These are phyloP conservation scores for Entomortierella chlamydospora DNA, from an alignment of 192 early-diverging fungal genomes.

Conservation along the genomic window DNA sequence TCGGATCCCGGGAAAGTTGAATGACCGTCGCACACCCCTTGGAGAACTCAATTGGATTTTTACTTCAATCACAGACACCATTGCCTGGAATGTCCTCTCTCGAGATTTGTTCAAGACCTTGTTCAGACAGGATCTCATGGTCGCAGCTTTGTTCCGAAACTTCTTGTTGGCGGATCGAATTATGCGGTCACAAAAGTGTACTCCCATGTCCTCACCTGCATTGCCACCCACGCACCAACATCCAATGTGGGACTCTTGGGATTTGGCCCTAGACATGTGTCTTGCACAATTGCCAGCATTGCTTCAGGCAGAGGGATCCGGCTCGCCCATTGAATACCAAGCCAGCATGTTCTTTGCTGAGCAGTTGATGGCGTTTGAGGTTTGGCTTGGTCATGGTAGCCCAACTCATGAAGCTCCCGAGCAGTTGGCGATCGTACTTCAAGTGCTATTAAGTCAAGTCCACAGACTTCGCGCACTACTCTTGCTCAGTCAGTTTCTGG, in stretches of 20 bases:
- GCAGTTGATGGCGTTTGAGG: slow-evolving; percentile 97
- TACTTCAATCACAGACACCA: slow-evolving; percentile 97
- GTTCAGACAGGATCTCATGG: slow-evolving; percentile 94
- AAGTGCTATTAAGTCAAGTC: slow-evolving; percentile 95
- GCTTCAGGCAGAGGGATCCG: slow-evolving; percentile 58
- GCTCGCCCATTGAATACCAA: slow-evolving; percentile 70
- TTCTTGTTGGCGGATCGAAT: slow-evolving; percentile 95
- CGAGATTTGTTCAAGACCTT: slow-evolving; percentile 90
- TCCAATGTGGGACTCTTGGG: slow-evolving; percentile 96
- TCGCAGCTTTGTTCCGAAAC: slow-evolving; percentile 95
- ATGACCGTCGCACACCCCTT: slow-evolving; percentile 92
- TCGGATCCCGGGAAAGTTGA: slow-evolving; percentile 85
- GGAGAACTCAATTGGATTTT: slow-evolving; percentile 99
- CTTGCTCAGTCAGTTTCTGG: slow-evolving; percentile 90
- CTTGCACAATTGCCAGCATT: slow-evolving; percentile 90
- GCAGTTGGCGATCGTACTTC: slow-evolving; percentile 95
- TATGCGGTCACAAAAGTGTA: slow-evolving; percentile 93
- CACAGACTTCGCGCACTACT: slow-evolving; percentile 93
- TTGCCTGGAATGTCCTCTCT: slow-evolving; percentile 95
- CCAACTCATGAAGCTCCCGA: slow-evolving; percentile 87
- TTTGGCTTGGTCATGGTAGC: slow-evolving; percentile 89
- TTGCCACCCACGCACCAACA: slow-evolving; percentile 94
- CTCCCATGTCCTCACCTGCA: slow-evolving; percentile 88
- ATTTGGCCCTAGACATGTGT: slow-evolving; percentile 94
- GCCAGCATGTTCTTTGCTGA: slow-evolving; percentile 94